Evolutionary conservation across 116 monocot genomes (phyloP), one percentile per base, ranked within the genome.

Genomic region (Posidonia oceanica): DNA sequence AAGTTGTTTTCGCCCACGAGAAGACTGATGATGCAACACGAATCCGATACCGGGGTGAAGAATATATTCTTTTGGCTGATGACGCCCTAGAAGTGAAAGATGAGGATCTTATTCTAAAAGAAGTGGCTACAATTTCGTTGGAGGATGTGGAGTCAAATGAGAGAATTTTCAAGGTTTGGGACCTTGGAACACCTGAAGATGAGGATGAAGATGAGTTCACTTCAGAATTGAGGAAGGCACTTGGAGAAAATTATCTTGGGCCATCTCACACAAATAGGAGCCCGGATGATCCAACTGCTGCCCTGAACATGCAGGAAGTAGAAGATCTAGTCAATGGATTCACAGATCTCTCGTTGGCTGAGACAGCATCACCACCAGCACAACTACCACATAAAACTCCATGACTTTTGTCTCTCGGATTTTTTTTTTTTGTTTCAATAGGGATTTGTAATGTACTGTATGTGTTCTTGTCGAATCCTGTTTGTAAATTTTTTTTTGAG

Each of bases 151-250:
- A 68, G 14, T 68, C 68, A 29, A 14, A 51, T 29, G 68, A 52
- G 22, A 53, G 53, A n/a, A 68, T 68, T 54, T 68, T 68, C 16
- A 68, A 68, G 68, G 68, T 68, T 53, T 68, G 68, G 68, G 68
- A 68, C 48, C 23, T 68, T 48, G 51, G 54, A 10, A 36, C 14
- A 68, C 15, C 53, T 29, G 48, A 18, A 3, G 68, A 68, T 5
- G 53, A 68, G 1, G 68, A 68, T 4, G 68, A 68, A 4, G 54
- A 54, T 22, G 54, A 68, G 17, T 48, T 68, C 0, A 54, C 54
- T 14, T 53, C 16, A 23, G 36, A 68, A 23, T 15, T 54, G 54
- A 68, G 16, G 54, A 53, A 54, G 53, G 68, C 54, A 36, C 16
- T 68, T 68, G 48, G 4, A 68, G 15, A 53, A 54, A 16, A 36